These are phyloP conservation scores for Lithospermum erythrorhizon DNA, from an alignment of 257 asterid species.

Conservation along the genomic window DNA sequence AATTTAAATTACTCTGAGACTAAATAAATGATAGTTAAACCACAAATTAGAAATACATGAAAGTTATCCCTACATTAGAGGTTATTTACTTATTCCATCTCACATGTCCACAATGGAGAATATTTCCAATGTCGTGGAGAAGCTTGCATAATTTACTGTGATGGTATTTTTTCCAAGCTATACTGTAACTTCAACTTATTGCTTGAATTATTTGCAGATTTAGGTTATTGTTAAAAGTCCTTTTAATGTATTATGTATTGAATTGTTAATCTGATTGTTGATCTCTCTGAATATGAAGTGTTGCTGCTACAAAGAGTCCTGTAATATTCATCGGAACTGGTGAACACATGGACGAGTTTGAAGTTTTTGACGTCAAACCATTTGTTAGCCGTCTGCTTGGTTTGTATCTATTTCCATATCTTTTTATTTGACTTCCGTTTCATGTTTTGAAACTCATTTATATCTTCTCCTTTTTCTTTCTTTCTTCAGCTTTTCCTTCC, in stretches of 20 bases:
- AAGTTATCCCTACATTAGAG: too few species aligned
- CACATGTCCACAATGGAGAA: too few species aligned
- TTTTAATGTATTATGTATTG: neutral
- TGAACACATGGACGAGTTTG: constrained; percentile 98
- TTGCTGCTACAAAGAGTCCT: constrained; percentile 96
- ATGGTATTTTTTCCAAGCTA: too few species aligned
- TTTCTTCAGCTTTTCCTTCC: neutral
- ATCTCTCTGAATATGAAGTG: constrained; percentile 39
- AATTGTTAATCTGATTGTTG: neutral
- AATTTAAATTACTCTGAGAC: too few species aligned
- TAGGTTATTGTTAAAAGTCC: neutral
- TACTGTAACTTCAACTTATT: too few species aligned
- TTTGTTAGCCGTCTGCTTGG: constrained; percentile 98
- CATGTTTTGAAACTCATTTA: neutral
- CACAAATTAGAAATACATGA: too few species aligned
- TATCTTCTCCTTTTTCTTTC: neutral
- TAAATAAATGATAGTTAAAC: too few species aligned
- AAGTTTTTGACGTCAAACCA: constrained; percentile 91
- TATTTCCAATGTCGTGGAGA: too few species aligned
- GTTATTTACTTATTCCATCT: too few species aligned
- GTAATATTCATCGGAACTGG: constrained; percentile 94
- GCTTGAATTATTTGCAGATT: neutral
- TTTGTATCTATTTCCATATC: constrained; percentile 11
- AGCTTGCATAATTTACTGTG: too few species aligned
- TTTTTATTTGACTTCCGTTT: constrained; percentile 1